A percentile compares a stretch with the other conserved stretches of the same genome.
These are phyloP conservation scores for Fomes fomentarius DNA, from an alignment of 1,284 basidiomycete genomes.

Conservation along the genomic window DNA sequence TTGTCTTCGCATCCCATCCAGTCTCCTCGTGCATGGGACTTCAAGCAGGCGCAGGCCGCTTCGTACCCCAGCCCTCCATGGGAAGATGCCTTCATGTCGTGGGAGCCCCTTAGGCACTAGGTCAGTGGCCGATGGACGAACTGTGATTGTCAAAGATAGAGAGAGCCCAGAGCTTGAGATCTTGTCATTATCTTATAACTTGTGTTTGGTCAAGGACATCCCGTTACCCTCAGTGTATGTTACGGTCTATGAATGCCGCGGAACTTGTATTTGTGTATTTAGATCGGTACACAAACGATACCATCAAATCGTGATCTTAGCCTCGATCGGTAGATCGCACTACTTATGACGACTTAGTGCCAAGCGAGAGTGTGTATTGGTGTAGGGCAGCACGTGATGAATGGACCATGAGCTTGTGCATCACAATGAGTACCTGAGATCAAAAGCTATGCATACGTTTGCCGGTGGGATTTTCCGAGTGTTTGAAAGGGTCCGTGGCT, in stretches of 20 bases:
- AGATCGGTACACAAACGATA: conserved; percentile 23
- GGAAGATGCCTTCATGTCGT: conserved; percentile 51
- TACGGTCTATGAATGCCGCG: conserved; percentile 7
- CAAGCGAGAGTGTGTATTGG: too few species aligned
- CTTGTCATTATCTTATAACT: conserved; percentile 6
- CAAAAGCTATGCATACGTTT: too few species aligned
- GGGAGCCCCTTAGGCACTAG: conserved; percentile 41
- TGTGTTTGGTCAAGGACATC: background rate
- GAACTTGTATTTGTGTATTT: conserved; percentile 10
- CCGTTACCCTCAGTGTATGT: background rate
- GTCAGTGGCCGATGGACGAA: conserved; percentile 17
- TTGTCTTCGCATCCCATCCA: conserved; percentile 36
- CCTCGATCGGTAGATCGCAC: conserved; percentile 17
- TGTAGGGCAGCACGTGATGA: too few species aligned
- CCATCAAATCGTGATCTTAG: conserved; percentile 25
- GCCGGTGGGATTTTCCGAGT: too few species aligned
- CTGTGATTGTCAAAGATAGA: conserved; percentile 3
- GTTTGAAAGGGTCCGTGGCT: too few species aligned
- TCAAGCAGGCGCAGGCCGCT: conserved; percentile 17
- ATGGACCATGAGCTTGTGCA: too few species aligned
- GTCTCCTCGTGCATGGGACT: conserved; percentile 36
- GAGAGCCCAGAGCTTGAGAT: conserved; percentile 2
- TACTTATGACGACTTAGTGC: background rate
- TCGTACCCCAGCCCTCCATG: conserved; percentile 34
- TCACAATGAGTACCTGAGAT: too few species aligned